Evolutionary conservation across 2,329 filamentous ascomycete species (phyloP), one percentile per base, ranked within the genome.

Genomic region (Dissoconium aciculare): DNA sequence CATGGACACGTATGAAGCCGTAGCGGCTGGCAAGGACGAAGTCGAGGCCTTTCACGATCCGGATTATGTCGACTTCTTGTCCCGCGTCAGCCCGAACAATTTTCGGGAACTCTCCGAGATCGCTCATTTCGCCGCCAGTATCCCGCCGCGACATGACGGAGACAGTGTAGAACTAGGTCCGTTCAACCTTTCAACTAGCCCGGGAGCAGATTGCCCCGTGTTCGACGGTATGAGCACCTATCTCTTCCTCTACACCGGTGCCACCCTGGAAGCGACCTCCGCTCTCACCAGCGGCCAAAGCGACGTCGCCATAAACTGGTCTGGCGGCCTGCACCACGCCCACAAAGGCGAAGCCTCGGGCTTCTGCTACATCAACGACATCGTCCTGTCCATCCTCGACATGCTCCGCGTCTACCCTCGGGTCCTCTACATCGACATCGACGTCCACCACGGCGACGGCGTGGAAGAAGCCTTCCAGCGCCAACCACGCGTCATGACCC

Each of bases 301-400:
- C 16, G 82, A 95, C 50, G 94, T 98, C 51, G 89, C 89, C 33
- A 84, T 98, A 50, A 91, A 92, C 47, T 98, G 89, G 89, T 89
- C 84, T 11, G 89, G 89, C 19, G 89, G 89, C 8, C 69, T 98
- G 16, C 89, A 98, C 56, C 89, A 98, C 51, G 89, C 89, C 27
- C 94, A 95, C 57, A 89, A 87, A 52, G 73, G 78, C 31, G 84
- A 93, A 57, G 87, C 89, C 0, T 87, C 79, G 10, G 89, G 89
- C 0, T 98, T 98, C 57, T 98, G 89, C 62, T 98, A 98, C 60
- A 84, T 95, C 60, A 98, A 98, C 56, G 89, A 98, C 56, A 95
- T 95, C 47, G 89, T 95, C 35, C 69, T 98, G 27, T 83, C 80
- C 19, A 89, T 94, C 45, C 68, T 95, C 21, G 79, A 94, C 53